Percentiles rank a stretch among this genome's conserved stretches.
Evolutionary conservation across 768 basidiomycete genomes (phyloP).

Genomic region (Tulasnella sp.): DNA sequence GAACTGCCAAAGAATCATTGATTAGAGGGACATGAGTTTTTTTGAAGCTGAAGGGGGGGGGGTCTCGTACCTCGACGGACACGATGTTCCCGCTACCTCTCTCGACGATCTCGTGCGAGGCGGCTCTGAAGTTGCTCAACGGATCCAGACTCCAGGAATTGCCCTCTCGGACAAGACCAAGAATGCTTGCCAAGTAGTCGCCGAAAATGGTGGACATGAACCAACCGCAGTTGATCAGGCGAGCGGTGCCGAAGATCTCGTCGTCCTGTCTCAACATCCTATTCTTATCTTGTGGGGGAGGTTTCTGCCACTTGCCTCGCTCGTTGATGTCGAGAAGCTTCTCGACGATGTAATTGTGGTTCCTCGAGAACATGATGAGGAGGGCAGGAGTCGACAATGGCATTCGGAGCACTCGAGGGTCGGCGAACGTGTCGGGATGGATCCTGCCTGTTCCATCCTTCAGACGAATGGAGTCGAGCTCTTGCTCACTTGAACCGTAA

Average conservation of each 20-base stretch:
- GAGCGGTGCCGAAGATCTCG: conserved; percentile 79
- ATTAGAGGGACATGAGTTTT: not conserved
- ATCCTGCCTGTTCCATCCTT: conserved; percentile 60
- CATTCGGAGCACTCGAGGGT: conserved; percentile 72
- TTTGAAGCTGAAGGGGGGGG: not conserved
- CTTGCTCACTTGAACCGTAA: conserved; percentile 51
- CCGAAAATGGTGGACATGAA: conserved; percentile 32
- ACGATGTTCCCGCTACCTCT: conserved; percentile 45
- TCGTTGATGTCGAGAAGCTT: conserved; percentile 81
- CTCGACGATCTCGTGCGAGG: conserved; percentile 52
- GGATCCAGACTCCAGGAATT: conserved; percentile 40
- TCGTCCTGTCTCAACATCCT: conserved; percentile 40
- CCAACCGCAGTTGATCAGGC: conserved; percentile 62
- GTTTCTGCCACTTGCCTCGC: conserved; percentile 58
- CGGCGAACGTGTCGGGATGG: conserved; percentile 69
- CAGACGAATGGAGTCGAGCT: conserved; percentile 22
- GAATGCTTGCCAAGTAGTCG: conserved; percentile 31
- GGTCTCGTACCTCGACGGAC: conserved; percentile 39
- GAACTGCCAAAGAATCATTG: conserved; percentile 15
- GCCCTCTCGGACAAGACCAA: conserved; percentile 29
- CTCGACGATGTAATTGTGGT: conserved; percentile 66
- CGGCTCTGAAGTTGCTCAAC: conserved; percentile 54
- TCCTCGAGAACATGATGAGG: conserved; percentile 85
- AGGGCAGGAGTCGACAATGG: conserved; percentile 71
- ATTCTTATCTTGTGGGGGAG: conserved; percentile 38